Evolutionary conservation across 768 basidiomycete species (phyloP), one percentile per base, ranked within the genome.

Genomic region (Dendrothele bispora): DNA sequence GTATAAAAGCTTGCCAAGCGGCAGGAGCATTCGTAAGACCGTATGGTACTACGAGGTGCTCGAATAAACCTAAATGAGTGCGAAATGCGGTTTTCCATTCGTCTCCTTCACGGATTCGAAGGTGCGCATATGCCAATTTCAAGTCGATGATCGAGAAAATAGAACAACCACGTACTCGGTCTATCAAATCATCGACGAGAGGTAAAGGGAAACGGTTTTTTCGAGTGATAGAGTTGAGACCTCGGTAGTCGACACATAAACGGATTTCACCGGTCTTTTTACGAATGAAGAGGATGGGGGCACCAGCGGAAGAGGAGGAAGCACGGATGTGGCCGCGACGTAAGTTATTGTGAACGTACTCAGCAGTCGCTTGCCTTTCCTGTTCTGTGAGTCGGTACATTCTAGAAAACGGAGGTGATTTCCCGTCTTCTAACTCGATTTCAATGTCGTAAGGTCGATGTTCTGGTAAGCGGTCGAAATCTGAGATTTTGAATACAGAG

Each of bases 51-150:
- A 75, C 65, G 4, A 59, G 54, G 32, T 60, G 67, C 58, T 76
- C 63, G 46, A 66, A 75, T 15, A 62, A 54, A 4, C 75, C 68
- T 15, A 63, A 62, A 24, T 58, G 58, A 10, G 67, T 72, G 5
- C 56, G 44, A 55, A 78, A 76, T 1, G 68, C 69, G 3, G 73
- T 74, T 50, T 75, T 77, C 68, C 65, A 69, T 55, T 74, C 63
- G 46, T 75, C 63, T 0, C 72, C 72, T 15, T 64, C 60, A 4
- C 55, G 50, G 36, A 78, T 69, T 0, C 67, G 51, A 26, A 76
- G 50, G 7, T 63, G 64, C 52, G 66, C 63, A 52, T 65, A 77
- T 2, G 68, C 68, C 36, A 59, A 56, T 21, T 64, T 62, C 22
- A 77, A 63, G 46, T 77, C 70, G 37, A 76, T 59, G 15, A 63